Conservation (phyloP, 192 early-diverging fungal genomes). For the Podila clonocystis region DNA sequence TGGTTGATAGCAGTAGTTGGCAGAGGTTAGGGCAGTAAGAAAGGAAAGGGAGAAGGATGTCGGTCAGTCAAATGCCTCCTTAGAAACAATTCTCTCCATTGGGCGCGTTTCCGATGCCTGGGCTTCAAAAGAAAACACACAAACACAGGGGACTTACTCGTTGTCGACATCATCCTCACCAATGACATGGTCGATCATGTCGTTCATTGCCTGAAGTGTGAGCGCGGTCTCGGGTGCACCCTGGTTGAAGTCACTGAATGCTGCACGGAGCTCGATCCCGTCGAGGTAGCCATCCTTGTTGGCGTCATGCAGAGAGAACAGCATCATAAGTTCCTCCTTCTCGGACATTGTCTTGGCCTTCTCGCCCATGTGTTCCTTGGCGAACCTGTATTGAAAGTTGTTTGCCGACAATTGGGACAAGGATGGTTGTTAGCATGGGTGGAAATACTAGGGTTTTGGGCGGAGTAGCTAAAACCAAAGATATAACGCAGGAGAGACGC, state of each 20-base stretch:
- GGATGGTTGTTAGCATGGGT: background rate
- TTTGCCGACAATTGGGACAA: background rate
- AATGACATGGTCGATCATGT: conserved; percentile 79
- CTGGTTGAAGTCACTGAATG: conserved; percentile 58
- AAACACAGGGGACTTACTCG: conserved; percentile 60
- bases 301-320: conserved; percentile 78
- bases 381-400: conserved; percentile 41
- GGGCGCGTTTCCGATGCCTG: too few species aligned
- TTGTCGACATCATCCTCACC: conserved; percentile 79
- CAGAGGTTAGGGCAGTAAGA: background rate
- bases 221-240: conserved; percentile 32
- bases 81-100: background rate
- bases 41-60: conserved; percentile 4
- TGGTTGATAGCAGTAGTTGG: too few species aligned
- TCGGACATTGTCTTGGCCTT: conserved; percentile 55
- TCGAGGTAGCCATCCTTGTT: conserved; percentile 80
- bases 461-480: background rate
- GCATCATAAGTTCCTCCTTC: conserved; percentile 73
- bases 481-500: background rate
- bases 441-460: background rate
- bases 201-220: conserved; percentile 60
- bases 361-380: conserved; percentile 64
- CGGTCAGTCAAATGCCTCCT: background rate
- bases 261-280: conserved; percentile 78
- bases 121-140: background rate